A percentile compares a stretch with the other conserved stretches of the same genome.
Conservation (phyloP, 768 basidiomycete species). For the Pisolithus orientalis region DNA sequence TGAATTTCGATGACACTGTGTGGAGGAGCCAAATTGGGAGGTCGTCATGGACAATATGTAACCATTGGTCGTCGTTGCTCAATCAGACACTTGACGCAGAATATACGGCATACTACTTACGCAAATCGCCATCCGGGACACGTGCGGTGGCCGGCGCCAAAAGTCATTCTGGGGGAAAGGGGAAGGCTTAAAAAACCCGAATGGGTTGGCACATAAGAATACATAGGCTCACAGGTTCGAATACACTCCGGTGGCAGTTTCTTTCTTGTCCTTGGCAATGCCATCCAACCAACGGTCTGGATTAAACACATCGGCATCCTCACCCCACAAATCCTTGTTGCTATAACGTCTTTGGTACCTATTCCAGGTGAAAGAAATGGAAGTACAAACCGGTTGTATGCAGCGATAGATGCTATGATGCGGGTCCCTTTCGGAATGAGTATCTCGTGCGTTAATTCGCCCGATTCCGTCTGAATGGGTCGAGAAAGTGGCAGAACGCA, state of each 20-base stretch:
- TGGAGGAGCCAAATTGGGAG: too few relatives aligned
- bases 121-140: too few relatives aligned
- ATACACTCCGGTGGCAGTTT: constrained; percentile 21
- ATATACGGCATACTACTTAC: constrained; percentile 7
- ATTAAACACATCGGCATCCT: constrained; percentile 26
- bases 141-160: constrained; percentile 13
- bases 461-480: constrained; percentile 42
- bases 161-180: constrained; percentile 21
- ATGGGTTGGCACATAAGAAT: neutral
- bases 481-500: constrained; percentile 54
- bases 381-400: constrained; percentile 44
- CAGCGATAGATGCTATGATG: constrained; percentile 46
- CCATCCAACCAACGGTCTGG: constrained; percentile 23
- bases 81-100: neutral
- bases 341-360: constrained; percentile 7
- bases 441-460: constrained; percentile 36
- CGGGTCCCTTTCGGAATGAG: constrained; percentile 46
- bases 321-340: constrained; percentile 24
- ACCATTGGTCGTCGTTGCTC: neutral
- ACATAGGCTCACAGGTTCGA: constrained; percentile 19
- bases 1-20: constrained; percentile 45
- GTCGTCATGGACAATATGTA: neutral
- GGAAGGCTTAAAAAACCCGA: neutral
- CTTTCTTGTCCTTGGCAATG: constrained; percentile 1
- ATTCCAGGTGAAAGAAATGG: neutral